Conservation (phyloP, 169 alveolate species). For the Babesia ovata region DNA sequence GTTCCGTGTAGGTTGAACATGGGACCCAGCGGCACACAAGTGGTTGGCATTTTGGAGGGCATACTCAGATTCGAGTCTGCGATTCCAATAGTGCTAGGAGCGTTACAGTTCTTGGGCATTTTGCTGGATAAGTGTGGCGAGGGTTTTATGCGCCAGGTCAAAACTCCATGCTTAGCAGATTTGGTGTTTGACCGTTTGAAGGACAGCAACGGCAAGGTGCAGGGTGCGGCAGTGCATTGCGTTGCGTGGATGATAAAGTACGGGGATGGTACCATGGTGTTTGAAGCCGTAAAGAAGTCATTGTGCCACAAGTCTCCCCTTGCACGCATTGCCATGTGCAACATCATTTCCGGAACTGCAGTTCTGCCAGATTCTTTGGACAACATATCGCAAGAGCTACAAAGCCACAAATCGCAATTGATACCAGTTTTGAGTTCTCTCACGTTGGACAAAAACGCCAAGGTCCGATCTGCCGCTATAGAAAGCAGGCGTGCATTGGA, state of each 20-base stretch:
- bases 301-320: slow-evolving; percentile 49
- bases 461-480: slow-evolving; percentile 46
- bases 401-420: slow-evolving; percentile 8
- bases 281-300: slow-evolving; percentile 37
- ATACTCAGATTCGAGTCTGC: slow-evolving; percentile 57
- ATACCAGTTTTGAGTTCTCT: neutral
- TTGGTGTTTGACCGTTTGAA: slow-evolving; percentile 54
- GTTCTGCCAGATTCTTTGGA: neutral
- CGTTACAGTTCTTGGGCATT: slow-evolving; percentile 10
- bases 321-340: slow-evolving; percentile 54
- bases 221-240: slow-evolving; percentile 20
- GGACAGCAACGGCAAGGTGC: slow-evolving; percentile 53
- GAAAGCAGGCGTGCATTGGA: slow-evolving; percentile 39
- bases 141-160: neutral
- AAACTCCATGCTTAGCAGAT: slow-evolving; percentile 19
- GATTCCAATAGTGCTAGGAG: slow-evolving; percentile 43
- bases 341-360: slow-evolving; percentile 44
- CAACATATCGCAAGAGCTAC: slow-evolving; percentile 18
- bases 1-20: neutral
- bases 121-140: slow-evolving; percentile 32
- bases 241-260: slow-evolving; percentile 32
- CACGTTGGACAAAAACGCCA: slow-evolving; percentile 32
- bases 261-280: slow-evolving; percentile 5
- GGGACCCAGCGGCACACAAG: slow-evolving; percentile 9
- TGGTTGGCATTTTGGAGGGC: slow-evolving; percentile 26